Percentiles rank a stretch among this genome's conserved stretches.
Evolutionary conservation across 257 asterid genomes (phyloP).

Genomic region (Osmanthus fragrans): DNA sequence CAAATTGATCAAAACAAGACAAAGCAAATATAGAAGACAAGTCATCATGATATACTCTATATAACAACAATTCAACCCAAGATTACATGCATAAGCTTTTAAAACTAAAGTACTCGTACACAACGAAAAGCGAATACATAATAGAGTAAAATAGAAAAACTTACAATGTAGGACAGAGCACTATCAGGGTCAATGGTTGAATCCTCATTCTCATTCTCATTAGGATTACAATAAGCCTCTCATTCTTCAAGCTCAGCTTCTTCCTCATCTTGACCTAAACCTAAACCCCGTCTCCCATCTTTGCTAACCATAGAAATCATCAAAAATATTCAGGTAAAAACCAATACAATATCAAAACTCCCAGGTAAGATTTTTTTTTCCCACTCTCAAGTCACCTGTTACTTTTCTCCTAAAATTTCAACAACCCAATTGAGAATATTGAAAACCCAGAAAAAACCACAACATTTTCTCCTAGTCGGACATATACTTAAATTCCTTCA

Average conservation of each 20-base stretch:
- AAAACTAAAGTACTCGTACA: constrained; percentile 19
- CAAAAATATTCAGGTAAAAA: constrained; percentile 14
- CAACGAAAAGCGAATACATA: not conserved
- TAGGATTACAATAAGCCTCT: constrained; percentile 63
- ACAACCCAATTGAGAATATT: constrained; percentile 29
- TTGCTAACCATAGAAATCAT: constrained; percentile 78
- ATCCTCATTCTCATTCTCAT: constrained; percentile 35
- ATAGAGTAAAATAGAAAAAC: constrained; percentile 23
- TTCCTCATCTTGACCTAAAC: constrained; percentile 67
- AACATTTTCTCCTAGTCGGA: constrained; percentile 40
- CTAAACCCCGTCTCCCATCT: constrained; percentile 76
- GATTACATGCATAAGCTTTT: not conserved
- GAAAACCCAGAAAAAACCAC: constrained; percentile 41
- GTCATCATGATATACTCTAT: constrained; percentile 1
- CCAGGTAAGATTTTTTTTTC: constrained; percentile 9
- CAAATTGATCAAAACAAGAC: constrained; percentile 6
- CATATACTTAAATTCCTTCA: constrained; percentile 44
- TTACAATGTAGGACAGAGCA: constrained; percentile 89
- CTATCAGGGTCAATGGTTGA: constrained; percentile 89
- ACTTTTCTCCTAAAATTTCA: constrained; percentile 43
- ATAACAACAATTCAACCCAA: not conserved
- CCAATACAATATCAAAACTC: constrained; percentile 6
- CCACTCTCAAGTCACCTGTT: constrained; percentile 19
- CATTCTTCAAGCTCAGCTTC: constrained; percentile 95
- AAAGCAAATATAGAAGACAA: not conserved